Evolutionary conservation across 257 asterid species (phyloP), one percentile per base, ranked within the genome.

Genomic region (Jacaranda mimosifolia): DNA sequence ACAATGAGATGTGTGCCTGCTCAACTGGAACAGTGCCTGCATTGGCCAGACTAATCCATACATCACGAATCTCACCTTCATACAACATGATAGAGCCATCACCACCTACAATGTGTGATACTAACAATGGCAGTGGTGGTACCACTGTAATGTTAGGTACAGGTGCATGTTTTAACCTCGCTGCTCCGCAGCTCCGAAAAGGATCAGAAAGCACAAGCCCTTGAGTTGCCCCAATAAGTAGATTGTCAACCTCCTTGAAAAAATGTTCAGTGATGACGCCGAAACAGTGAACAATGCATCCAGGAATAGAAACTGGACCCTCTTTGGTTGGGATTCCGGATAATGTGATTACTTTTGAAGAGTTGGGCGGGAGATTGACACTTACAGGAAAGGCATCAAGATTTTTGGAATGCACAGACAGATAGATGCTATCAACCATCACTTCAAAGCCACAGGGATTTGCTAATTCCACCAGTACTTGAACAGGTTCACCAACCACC

Each of bases 131-230:
- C 79, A 96, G 82, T 9, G 99, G 97, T 26, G 97, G 84, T 51
- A 88, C 94, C 79, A 91, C 99, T 13, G 96, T 88, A 82, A 90
- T 90, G 78, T 62, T 84, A 18, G 99, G 98, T 67, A 89, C 72
- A 14, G 81, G 70, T 62, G 87, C 81, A 82, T 85, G 88, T 83
- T 93, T 96, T 76, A 89, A 83, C 90, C 88, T 96, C 36, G 88
- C 89, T 19, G 97, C 92, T 66, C 99, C 97, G 75, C 97, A 96
- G 82, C 97, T 90, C 52, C 99, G 92, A 75, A 96, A 96, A 79
- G 99, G 99, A 73, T 96, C 99, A 83, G 98, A 96, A 68, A 96
- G 92, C 80, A 96, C 98, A 19, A 96, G 97, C 70, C 99, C 99
- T 87, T 96, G 99, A 76, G 98, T 89, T 42, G 98, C 98, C 72